Evolutionary conservation across 495 filamentous ascomycete species (phyloP), one percentile per base, ranked within the genome.

Genomic region (Penicillium canescens): DNA sequence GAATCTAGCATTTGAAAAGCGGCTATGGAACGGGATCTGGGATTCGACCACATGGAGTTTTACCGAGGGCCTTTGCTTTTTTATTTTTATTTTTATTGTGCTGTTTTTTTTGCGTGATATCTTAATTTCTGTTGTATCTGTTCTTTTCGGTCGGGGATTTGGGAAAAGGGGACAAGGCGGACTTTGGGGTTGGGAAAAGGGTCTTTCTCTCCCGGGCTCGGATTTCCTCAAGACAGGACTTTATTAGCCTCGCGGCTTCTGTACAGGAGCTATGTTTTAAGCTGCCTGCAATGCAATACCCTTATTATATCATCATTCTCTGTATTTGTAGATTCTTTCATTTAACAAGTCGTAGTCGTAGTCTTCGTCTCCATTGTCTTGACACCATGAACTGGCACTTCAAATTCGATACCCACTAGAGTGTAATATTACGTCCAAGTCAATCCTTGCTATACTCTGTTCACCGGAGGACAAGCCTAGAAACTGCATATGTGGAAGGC

Each of bases 1-100:
- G 43, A 45, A 24, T 54, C 36, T 53, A 50, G 59, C 52, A 52
- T 59, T 49, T 36, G 46, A 66, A 65, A 63, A 63, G 57, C 60
- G 60, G 46, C 40, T 40, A 51, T 50, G 59, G 49, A 59, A 57
- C 40, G 42, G 46, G 60, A 55, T 54, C 54, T 41, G 21, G 58
- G 56, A 43, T 43, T 57, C 42, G 48, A 55, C 48, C 53, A 59
- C 55, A 46, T 18, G 61, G 52, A 49, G 52, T 61, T 39, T 43
- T 43, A 49, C 50, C 28, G 46, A 31, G 13, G 35, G 16, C 36
- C 37, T 51, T 31, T 52, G 28, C 5, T 55, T 48, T 48, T 31
- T 46, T 18, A 1, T 1, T 18, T 18, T 18, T 18, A 1, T 18
- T 18, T 18, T 18, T 18, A n/a, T 36, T 26, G 18, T 24, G 52